A percentile compares a stretch with the other conserved stretches of the same genome.
These are phyloP conservation scores for Acidomyces sp. DNA, from an alignment of 495 filamentous ascomycete species.

Conservation along the genomic window DNA sequence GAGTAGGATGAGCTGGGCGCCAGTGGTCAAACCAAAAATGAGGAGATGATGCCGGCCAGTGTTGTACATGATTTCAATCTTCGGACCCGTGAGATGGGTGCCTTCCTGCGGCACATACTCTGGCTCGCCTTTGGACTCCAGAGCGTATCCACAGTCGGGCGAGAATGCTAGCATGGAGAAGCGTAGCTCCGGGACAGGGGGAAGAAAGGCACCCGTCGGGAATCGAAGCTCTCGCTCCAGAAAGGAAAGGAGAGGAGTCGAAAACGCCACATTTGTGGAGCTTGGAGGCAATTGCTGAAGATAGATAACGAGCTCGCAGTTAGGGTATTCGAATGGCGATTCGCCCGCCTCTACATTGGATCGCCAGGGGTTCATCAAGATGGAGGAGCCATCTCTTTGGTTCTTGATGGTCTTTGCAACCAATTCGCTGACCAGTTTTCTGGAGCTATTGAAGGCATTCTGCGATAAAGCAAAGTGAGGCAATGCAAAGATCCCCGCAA, in stretches of 20 bases:
- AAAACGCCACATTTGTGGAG: not conserved
- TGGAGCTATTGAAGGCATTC: constrained; percentile 52
- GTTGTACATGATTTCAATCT: constrained; percentile 60
- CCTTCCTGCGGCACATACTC: constrained; percentile 50
- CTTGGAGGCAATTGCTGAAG: constrained; percentile 60
- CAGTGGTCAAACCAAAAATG: constrained; percentile 47
- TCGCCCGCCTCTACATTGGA: constrained; percentile 43
- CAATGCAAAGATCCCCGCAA: constrained; percentile 72
- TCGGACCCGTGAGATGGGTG: constrained; percentile 60
- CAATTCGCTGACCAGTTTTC: constrained; percentile 55
- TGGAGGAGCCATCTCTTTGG: constrained; percentile 38
- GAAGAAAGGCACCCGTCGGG: constrained; percentile 67
- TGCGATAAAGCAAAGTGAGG: constrained; percentile 65
- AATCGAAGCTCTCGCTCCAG: constrained; percentile 81
- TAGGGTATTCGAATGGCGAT: constrained; percentile 46
- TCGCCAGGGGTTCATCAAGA: constrained; percentile 43
- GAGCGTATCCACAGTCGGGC: constrained; percentile 80
- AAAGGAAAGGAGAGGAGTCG: constrained; percentile 22
- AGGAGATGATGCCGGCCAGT: constrained; percentile 55
- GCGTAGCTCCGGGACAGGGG: constrained; percentile 50
- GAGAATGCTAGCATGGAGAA: constrained; percentile 85
- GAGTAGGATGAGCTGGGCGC: constrained; percentile 59
- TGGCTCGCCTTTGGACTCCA: constrained; percentile 78
- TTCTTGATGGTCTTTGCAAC: constrained; percentile 51
- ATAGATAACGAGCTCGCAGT: constrained; percentile 82